phyloP scores from a whole-genome alignment of 1,284 basidiomycete genomes.

The Leccinum fallax region DNA sequence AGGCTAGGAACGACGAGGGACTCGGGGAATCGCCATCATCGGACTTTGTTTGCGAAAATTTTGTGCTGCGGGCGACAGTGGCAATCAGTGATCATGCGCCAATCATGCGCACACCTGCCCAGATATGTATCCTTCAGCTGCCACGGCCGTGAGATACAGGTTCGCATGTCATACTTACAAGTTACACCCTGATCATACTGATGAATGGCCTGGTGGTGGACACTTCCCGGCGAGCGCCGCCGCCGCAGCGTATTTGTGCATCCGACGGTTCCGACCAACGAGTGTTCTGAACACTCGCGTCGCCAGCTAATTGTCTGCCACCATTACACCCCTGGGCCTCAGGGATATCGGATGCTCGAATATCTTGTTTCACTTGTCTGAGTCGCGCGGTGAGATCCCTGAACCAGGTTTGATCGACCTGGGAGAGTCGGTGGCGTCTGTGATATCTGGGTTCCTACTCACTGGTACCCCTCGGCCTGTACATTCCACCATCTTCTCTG shows the following conservation, averaged over 20 bases:
- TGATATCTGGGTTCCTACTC: no score
- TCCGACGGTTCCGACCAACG: no score
- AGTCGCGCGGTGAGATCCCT: no score
- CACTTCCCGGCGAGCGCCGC: neutral
- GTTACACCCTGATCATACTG: neutral
- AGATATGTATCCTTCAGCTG: neutral
- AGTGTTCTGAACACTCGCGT: no score
- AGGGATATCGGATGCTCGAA: no score
- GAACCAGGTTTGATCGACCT: no score
- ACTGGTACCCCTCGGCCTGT: no score
- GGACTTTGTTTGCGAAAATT: neutral
- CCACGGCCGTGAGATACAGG: neutral
- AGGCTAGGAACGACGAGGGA: neutral
- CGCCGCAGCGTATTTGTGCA: neutral
- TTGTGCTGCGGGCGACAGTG: neutral
- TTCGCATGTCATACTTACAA: neutral
- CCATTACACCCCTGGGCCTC: no score
- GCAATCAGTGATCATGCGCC: neutral
- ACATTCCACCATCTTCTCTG: no score
- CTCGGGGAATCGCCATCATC: neutral
- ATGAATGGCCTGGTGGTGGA: neutral
- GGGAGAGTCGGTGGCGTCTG: no score
- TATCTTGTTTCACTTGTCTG: no score
- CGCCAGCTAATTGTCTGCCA: no score
- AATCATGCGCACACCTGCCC: neutral